Evolutionary conservation across 176 grass and related monocot genomes (phyloP), one percentile per base, ranked within the genome.

Genomic region (Metroxylon sagu): DNA sequence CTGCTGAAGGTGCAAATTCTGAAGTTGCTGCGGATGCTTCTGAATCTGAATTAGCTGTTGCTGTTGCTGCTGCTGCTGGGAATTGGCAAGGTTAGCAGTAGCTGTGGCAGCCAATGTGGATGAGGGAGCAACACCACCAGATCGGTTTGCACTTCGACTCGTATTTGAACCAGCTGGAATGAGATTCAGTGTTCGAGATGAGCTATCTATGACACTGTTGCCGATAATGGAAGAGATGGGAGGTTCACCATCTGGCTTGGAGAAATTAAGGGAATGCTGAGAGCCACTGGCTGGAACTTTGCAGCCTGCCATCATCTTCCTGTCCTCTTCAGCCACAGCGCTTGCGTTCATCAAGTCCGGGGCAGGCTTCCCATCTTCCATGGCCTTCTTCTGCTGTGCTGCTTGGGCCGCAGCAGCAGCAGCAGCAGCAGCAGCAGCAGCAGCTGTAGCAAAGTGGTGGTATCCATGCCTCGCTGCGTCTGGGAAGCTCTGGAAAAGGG

Each of bases 191-290:
- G 87, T 83, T 43, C 79, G 84, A 5, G 88, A 83, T 8, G 87
- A 80, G 63, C 27, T 80, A 23, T 97, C 87, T 19, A 65, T 85
- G 57, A 70, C 51, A 61, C 19, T 73, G 25, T 70, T 78, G 74
- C 66, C 25, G 57, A 84, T 75, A 62, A 91, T 77, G 51, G 87
- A 59, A 27, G 80, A 31, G 16, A 69, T 64, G 19, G 83, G 63
- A 57, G 76, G 18, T 54, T 85, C 85, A 79, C 52, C 80, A 16
- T 85, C 93, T 29, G 71, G 61, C 61, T 87, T 98, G 4, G 81
- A 80, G 70, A 98, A 98, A 29, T 80, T 80, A 71, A 97, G 81
- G 5, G 87, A 89, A 82, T 95, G 91, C 54, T 90, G 91, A 4
- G 70, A 63, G 5, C 72, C 69, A 67, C 77, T 79, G 25, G 77